phyloP scores from a whole-genome alignment of 2,329 filamentous ascomycete genomes.

The Trichoderma lentiforme region DNA sequence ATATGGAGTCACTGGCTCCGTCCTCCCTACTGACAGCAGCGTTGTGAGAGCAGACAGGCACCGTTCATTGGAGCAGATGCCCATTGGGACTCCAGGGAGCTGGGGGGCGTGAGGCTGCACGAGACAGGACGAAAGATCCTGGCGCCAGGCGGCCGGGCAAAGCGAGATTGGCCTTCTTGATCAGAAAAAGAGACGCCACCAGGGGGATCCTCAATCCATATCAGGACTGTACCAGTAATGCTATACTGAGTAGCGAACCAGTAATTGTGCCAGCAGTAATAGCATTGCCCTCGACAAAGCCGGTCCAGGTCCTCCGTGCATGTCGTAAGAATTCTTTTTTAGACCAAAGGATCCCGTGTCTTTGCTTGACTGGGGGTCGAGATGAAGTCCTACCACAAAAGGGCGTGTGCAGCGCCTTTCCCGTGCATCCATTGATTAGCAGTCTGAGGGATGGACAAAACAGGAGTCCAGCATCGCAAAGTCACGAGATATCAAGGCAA shows the following conservation, averaged over 20 bases:
- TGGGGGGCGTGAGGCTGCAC: background rate
- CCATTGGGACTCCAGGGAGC: background rate
- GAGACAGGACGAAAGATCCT: background rate
- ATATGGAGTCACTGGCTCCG: background rate
- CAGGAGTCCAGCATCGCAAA: background rate
- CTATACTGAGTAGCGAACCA: background rate
- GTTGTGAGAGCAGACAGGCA: background rate
- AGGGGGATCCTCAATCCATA: background rate
- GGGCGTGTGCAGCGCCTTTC: background rate
- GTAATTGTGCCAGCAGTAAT: background rate
- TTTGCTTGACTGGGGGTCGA: background rate
- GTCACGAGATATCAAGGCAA: background rate
- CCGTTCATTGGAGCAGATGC: background rate
- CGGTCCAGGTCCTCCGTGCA: background rate
- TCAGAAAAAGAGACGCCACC: background rate
- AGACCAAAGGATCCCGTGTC: background rate
- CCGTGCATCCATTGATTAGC: background rate
- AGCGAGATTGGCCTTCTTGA: slow-evolving; percentile 10
- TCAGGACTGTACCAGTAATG: background rate
- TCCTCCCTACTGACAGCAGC: background rate
- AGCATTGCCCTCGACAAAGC: background rate
- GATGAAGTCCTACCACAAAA: background rate
- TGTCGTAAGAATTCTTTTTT: background rate
- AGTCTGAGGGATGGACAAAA: background rate
- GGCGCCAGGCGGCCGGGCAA: background rate